Conservation (phyloP, 2,329 filamentous ascomycete genomes). For the Neoarthrinium moseri region DNA sequence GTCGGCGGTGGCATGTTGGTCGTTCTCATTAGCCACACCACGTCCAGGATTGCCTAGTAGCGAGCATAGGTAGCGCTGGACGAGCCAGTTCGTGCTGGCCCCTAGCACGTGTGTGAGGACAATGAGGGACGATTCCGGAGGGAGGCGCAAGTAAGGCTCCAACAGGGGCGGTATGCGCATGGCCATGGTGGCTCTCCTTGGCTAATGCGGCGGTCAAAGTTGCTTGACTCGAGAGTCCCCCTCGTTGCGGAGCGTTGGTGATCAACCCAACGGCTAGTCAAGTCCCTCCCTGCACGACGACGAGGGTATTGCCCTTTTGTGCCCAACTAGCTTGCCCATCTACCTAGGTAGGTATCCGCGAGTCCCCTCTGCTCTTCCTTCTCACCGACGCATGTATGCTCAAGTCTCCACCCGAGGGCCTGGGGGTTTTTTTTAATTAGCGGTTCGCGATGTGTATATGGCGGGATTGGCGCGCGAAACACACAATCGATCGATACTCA, state of each 20-base stretch:
- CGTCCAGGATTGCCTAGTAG: conserved; percentile 30
- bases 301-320: background rate
- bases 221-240: conserved; percentile 4
- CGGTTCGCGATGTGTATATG: too few species aligned
- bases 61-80: conserved; percentile 55
- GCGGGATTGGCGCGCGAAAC: background rate
- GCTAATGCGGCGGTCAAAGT: background rate
- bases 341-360: too few species aligned
- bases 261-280: conserved; percentile 6
- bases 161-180: conserved; percentile 62
- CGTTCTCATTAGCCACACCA: conserved; percentile 8
- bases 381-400: too few species aligned
- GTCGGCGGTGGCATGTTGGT: conserved; percentile 26
- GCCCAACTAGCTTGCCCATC: too few species aligned
- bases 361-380: too few species aligned
- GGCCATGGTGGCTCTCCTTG: conserved; percentile 31
- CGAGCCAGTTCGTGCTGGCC: conserved; percentile 64
- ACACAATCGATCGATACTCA: too few species aligned
- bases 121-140: conserved; percentile 57
- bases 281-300: conserved; percentile 3
- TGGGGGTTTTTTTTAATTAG: too few species aligned
- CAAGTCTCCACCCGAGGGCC: too few species aligned
- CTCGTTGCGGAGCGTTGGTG: conserved; percentile 9
- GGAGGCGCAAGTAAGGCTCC: conserved; percentile 61
- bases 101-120: conserved; percentile 69